Base-by-base conservation (phyloP, 805 yeast species). In the Kluyveromyces starmeri region DNA sequence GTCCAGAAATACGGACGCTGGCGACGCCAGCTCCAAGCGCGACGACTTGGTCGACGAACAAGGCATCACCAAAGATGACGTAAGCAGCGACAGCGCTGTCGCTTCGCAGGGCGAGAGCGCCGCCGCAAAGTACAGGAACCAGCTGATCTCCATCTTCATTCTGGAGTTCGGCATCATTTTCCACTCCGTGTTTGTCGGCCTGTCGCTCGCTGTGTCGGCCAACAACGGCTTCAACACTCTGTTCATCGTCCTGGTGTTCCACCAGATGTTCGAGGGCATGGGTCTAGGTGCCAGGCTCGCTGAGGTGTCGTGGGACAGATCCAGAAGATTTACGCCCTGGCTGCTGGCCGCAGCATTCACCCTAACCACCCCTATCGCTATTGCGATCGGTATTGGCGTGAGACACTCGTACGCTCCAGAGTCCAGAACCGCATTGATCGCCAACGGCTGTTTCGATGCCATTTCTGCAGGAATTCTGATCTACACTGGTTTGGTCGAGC, bases 201-300 rank as follows among this genome's bases (percentile, higher is more conserved):
- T 84, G 34, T 69, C 92, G 0, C 64, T 83, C 29, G 83, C 92
- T 2, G 81, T 81, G 12, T 65, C 92, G 4, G 94, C 88, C 32
- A 23, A 23, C 26, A 78, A 73, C 2, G 89, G 80, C 51, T 83
- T 83, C 51, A 70, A 64, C 39, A 70, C 83, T 5, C 62, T 83
- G 32, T 83, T 79, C 55, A 69, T 79, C 42, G 95, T 71, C n/a
- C 43, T 70, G 28, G 71, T 77, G 4, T 75, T 74, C 66, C 86
- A 84, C 54, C 95, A 83, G 58, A 66, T 77, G 65, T 83, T 83
- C 51, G 95, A 83, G 61, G 95, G 94, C 32, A 65, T 84, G 32
- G 95, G 94, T 39, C 64, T 84, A 44, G 94, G 94, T 16, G 70
- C 89, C 7, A 72, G 94, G 56, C 65, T 81, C 23, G 80, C 85